These are phyloP conservation scores for Psilocybe subaeruginosa DNA, from an alignment of 768 basidiomycete genomes.

Conservation along the genomic window DNA sequence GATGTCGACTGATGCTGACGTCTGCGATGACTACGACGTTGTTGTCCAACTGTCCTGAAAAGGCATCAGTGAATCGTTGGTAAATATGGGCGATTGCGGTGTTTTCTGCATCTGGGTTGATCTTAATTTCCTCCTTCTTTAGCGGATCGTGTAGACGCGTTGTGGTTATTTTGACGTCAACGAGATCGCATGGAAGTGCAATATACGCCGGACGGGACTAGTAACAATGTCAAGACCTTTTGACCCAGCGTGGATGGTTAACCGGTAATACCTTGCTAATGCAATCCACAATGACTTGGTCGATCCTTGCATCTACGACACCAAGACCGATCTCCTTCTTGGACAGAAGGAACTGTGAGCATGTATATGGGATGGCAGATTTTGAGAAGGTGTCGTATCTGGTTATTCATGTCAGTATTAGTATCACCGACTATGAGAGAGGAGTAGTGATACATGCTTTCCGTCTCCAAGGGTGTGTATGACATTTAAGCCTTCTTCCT, in stretches of 20 bases:
- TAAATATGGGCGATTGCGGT: constrained; percentile 12
- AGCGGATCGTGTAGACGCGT: constrained; percentile 2
- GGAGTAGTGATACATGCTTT: constrained; percentile 5
- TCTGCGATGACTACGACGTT: constrained; percentile 14
- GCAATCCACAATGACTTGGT: constrained; percentile 14
- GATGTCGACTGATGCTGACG: constrained; percentile 14
- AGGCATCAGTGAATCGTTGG: constrained; percentile 7
- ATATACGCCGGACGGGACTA: constrained; percentile 16
- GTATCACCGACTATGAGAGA: neutral
- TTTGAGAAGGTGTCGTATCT: constrained; percentile 12
- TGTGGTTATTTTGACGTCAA: constrained; percentile 5
- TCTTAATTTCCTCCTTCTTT: neutral
- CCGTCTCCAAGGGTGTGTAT: constrained; percentile 17
- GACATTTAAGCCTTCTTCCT: neutral
- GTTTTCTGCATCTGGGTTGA: constrained; percentile 6
- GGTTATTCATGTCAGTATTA: neutral
- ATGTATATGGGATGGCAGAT: constrained; percentile 9
- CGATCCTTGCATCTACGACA: constrained; percentile 5
- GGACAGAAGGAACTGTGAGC: constrained; percentile 9
- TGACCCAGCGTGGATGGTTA: neutral
- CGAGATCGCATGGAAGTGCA: constrained; percentile 13
- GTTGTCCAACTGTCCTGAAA: neutral
- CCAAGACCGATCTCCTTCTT: constrained; percentile 9
- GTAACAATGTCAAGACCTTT: neutral
- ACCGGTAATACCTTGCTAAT: constrained; percentile 12